These are phyloP conservation scores for Globisporangium paddicum DNA, from an alignment of 352 stramenopile species.

Conservation along the genomic window DNA sequence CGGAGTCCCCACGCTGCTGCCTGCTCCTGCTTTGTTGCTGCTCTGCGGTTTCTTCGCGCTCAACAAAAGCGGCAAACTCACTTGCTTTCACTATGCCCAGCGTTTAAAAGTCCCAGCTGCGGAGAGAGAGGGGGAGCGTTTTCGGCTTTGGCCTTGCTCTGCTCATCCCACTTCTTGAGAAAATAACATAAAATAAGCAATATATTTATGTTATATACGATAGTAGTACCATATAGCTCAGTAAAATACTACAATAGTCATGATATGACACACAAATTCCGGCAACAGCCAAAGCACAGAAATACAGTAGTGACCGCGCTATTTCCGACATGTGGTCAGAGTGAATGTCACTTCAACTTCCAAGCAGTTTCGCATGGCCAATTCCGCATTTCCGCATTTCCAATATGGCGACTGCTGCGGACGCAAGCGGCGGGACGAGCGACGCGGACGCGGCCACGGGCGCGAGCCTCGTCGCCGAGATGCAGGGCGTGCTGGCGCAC, in stretches of 20 bases:
- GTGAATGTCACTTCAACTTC: slow-evolving; percentile 2
- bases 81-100: background rate
- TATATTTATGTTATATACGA: background rate
- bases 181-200: background rate
- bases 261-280: background rate
- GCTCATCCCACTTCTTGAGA: background rate
- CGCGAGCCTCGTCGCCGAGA: slow-evolving; percentile 48
- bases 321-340: background rate
- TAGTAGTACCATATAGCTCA: background rate
- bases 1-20: background rate
- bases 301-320: background rate
- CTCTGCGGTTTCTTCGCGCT: background rate
- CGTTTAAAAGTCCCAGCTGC: background rate
- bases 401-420: slow-evolving; percentile 1
- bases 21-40: background rate
- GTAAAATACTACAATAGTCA: no score
- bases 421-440: background rate
- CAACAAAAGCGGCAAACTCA: background rate
- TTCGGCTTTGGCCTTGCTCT: background rate
- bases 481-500: slow-evolving; percentile 61
- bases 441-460: slow-evolving; percentile 3
- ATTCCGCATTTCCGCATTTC: background rate
- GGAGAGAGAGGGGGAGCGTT: slow-evolving; percentile 2
- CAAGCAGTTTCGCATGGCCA: background rate
- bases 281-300: background rate